Evolutionary conservation across 306 rosid species (phyloP), one percentile per base, ranked within the genome.

Genomic region (Cicer yamashitae): DNA sequence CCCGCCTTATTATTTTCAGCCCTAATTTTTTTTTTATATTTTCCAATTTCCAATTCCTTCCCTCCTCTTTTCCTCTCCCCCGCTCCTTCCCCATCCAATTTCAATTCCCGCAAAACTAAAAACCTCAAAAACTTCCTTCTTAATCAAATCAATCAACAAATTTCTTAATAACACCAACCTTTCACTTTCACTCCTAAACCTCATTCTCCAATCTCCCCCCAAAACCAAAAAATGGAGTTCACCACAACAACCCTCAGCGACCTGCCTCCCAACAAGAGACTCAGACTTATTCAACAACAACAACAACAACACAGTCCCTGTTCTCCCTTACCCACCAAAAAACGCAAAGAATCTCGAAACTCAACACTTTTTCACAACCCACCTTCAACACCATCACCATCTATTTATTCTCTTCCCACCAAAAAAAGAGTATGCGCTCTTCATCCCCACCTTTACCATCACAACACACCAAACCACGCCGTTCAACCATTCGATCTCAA

Each of bases 401-500:
- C 82, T 51, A 7, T 85, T 2, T 84, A 67, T 60, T 85, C 79
- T 12, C 67, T 91, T 66, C 97, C 97, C 5, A 86, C 98, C 6
- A 94, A 91, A 78, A 94, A 94, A 77, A 63, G 98, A 56, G 90
- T 94, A 0, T 85, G 88, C 84, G 93, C 96, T 0, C 57, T 85
- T 64, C 89, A 64, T 3, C 87, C 90, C 1, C 44, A 60, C 6
- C 2, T 60, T 34, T 22, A 57, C 63, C 63, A 57, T 12, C 43
- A 0, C 40, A 8, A 25, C n/a, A 6, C 10, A 0, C 77, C 75
- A 6, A 58, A 66, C 58, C 6, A 79, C 6, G 72, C 8, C 22
- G 25, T 48, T 70, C 62, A 71, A 0, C 37, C 67, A 7, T 70
- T 94, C 39, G 97, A 90, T 53, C 89, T 94, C 39, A 91, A 94